Evolutionary conservation across 768 basidiomycete species (phyloP), one percentile per base, ranked within the genome.

Genomic region (Butyriboletus loyo): DNA sequence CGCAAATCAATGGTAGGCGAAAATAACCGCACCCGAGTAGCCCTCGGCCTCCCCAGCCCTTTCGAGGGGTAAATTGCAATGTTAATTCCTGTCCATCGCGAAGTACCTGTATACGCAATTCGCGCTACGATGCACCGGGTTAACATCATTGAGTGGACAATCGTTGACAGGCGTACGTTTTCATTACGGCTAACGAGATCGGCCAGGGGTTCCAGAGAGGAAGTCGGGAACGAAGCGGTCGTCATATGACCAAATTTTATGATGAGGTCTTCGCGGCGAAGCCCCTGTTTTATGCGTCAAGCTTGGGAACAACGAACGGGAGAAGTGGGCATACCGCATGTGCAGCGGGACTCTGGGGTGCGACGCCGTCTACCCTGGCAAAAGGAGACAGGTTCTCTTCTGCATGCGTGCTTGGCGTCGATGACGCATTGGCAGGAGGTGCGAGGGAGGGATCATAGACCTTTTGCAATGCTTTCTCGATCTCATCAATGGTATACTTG

Each of bases 1-100:
- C 43, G 31, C 30, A 10, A 49, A 43, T 34, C 35, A 41, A 42
- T 3, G 8, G 38, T 21, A 38, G 36, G 31, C 22, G 50, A 44
- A 40, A n/a, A 39, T 21, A 17, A 28, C 36, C 83, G 61, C 56
- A 91, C 87, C 93, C 93, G 38, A 97, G 73, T 66, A 87, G 75
- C 9, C 93, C 93, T 53, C 90, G 76, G 10, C 93, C 93, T 55
- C 91, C 92, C 93, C 93, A 97, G 7, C 85, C 85, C 51, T 77
- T 81, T 45, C 82, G 70, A 7, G 92, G 91, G 4, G 74, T 85
- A 38, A 93, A 72, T n/a, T 68, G 77, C 52, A 92, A 61, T 19
- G 72, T 73, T 14, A 82, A 58, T 7, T 61, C 66, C 56, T 79
- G 66, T 4, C 68, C 76, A 6, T 73, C 68, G 28, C 89, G 82